Evolutionary conservation across 305 asterid genomes (phyloP).

Genomic region (Rubia balearica): DNA sequence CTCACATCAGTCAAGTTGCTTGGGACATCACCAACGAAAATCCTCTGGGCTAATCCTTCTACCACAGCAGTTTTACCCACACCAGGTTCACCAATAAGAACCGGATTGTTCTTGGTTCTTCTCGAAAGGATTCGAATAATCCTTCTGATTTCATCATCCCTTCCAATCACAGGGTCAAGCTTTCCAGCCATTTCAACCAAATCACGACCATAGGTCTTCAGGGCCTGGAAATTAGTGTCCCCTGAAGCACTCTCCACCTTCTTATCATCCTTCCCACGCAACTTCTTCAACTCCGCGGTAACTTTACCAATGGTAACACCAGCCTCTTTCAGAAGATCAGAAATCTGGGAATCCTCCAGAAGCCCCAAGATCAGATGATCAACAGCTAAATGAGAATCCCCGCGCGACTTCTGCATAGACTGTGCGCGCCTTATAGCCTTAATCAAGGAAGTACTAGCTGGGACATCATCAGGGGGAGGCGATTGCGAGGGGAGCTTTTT

Average conservation of each 20-base stretch:
- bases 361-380: conserved; percentile 80
- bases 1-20: conserved; percentile 42
- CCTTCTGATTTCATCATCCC: conserved; percentile 27
- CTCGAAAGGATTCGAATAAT: conserved; percentile 24
- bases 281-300: conserved; percentile 63
- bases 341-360: conserved; percentile 75
- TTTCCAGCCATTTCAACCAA: conserved; percentile 50
- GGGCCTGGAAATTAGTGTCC: conserved; percentile 60
- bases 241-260: conserved; percentile 90
- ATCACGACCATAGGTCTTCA: conserved; percentile 86
- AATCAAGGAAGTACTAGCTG: conserved; percentile 71
- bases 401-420: conserved; percentile 61
- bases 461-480: conserved; percentile 78
- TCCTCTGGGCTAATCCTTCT: conserved; percentile 83
- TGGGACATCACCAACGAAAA: conserved; percentile 69
- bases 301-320: conserved; percentile 49
- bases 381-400: conserved; percentile 75
- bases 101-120: conserved; percentile 39
- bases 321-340: conserved; percentile 56
- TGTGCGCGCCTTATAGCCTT: conserved; percentile 75
- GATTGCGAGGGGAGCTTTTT: conserved; percentile 68
- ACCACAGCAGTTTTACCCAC: conserved; percentile 39
- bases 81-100: conserved; percentile 26
- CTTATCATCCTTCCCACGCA: conserved; percentile 66
- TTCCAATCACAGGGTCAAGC: conserved; percentile 33